Percentiles rank a stretch among this genome's conserved stretches.
Evolutionary conservation across 2,329 filamentous ascomycete genomes (phyloP).

Genomic region (Aspergillus tamarii): DNA sequence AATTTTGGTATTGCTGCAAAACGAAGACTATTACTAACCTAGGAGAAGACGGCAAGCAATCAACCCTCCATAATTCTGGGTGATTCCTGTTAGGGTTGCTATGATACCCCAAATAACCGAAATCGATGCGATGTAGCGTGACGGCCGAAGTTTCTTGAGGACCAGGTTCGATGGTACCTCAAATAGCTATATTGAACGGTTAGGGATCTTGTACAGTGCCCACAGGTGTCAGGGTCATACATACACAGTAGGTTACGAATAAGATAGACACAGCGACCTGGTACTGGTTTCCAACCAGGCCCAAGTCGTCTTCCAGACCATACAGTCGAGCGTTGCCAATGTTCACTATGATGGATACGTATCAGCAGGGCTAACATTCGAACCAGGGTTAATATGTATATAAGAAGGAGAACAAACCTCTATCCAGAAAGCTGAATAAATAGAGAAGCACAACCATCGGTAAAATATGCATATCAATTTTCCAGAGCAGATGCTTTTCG

Average conservation of each 20-base stretch:
- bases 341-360: constrained; percentile 55
- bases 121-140: constrained; percentile 58
- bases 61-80: constrained; percentile 65
- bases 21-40: constrained; percentile 11
- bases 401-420: constrained; percentile 40
- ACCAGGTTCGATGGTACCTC: constrained; percentile 69
- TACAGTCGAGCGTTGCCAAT: constrained; percentile 73
- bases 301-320: constrained; percentile 64
- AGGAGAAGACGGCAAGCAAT: constrained; percentile 71
- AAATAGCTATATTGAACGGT: constrained; percentile 45
- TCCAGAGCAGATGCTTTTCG: constrained; percentile 38
- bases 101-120: constrained; percentile 63
- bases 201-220: constrained; percentile 5
- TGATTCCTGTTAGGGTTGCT: constrained; percentile 62
- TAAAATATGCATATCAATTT: constrained; percentile 46
- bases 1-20: background rate
- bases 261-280: constrained; percentile 69
- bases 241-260: constrained; percentile 65
- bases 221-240: constrained; percentile 13
- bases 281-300: constrained; percentile 66
- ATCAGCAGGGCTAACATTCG: background rate
- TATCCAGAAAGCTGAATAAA: constrained; percentile 74
- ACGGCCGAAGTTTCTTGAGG: constrained; percentile 65
- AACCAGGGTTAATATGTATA: background rate
- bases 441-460: constrained; percentile 56